These are phyloP conservation scores for Fusarium scirpi DNA, from an alignment of 2,329 filamentous ascomycete genomes.

Conservation along the genomic window DNA sequence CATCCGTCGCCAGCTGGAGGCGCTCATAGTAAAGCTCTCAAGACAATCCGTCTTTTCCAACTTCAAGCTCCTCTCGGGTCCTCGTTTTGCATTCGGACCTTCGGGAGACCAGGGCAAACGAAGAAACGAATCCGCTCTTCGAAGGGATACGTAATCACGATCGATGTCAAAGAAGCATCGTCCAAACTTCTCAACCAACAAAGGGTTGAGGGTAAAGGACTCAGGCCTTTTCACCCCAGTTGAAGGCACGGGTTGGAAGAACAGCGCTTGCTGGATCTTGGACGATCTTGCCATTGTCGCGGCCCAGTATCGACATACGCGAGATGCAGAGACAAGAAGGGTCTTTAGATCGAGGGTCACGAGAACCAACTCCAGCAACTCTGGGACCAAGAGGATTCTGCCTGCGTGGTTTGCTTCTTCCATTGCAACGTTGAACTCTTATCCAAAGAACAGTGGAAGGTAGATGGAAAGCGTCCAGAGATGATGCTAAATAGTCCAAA, in stretches of 20 bases:
- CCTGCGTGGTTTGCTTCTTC: neutral
- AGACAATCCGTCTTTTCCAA: slow-evolving; percentile 22
- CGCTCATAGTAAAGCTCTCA: slow-evolving; percentile 23
- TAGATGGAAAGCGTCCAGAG: neutral
- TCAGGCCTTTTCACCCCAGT: neutral
- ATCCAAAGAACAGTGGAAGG: neutral
- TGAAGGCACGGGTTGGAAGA: slow-evolving; percentile 20
- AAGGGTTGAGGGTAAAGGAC: slow-evolving; percentile 21
- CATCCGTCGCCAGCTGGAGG: slow-evolving; percentile 43
- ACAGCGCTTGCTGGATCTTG: slow-evolving; percentile 27
- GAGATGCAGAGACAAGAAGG: slow-evolving; percentile 43
- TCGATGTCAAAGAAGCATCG: slow-evolving; percentile 36
- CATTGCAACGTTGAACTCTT: neutral
- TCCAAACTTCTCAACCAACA: slow-evolving; percentile 38
- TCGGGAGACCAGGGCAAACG: slow-evolving; percentile 36
- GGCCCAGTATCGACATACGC: slow-evolving; percentile 44
- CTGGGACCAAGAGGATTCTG: slow-evolving; percentile 24
- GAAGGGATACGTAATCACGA: slow-evolving; percentile 13
- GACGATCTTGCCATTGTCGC: slow-evolving; percentile 19
- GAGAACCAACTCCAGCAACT: slow-evolving; percentile 48
- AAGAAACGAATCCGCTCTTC: slow-evolving; percentile 36
- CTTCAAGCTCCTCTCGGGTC: slow-evolving; percentile 6
- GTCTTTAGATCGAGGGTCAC: slow-evolving; percentile 44
- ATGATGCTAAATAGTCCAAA: neutral
- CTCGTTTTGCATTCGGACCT: neutral